Evolutionary conservation across 2,329 filamentous ascomycete genomes (phyloP).

Genomic region (Epichloe sibirici): DNA sequence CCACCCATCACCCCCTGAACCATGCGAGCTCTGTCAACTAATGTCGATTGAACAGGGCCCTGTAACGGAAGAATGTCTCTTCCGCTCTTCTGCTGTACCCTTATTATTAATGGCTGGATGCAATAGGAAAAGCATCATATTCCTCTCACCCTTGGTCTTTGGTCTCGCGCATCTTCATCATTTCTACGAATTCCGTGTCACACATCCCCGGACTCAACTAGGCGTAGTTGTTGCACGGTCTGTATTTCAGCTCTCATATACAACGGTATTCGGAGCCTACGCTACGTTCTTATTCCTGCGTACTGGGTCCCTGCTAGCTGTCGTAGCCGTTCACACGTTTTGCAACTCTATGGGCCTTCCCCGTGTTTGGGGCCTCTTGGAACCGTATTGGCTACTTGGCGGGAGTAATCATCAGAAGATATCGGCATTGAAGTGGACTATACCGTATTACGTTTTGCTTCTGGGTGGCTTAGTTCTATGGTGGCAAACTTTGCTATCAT

Average conservation of each 20-base stretch:
- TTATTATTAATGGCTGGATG: conserved; percentile 63
- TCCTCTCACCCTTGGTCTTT: conserved; percentile 78
- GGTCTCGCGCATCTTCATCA: conserved; percentile 91
- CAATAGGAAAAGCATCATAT: conserved; percentile 49
- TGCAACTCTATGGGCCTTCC: conserved; percentile 91
- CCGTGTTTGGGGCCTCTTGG: conserved; percentile 68
- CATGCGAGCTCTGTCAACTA: neutral
- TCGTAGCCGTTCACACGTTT: conserved; percentile 68
- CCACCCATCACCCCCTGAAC: neutral
- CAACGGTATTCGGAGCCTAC: conserved; percentile 86
- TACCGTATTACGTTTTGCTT: conserved; percentile 68
- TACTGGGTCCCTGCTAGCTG: conserved; percentile 67
- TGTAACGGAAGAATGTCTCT: conserved; percentile 85
- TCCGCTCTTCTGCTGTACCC: conserved; percentile 76
- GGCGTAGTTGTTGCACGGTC: conserved; percentile 55
- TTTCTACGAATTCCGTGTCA: conserved; percentile 85
- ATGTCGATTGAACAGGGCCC: conserved; percentile 51
- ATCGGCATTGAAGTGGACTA: conserved; percentile 45
- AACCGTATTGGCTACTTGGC: conserved; percentile 31
- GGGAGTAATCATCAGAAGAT: conserved; percentile 12
- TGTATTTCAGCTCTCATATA: conserved; percentile 77
- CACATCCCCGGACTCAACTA: conserved; percentile 58
- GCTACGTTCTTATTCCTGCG: conserved; percentile 81
- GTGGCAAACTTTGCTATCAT: conserved; percentile 54
- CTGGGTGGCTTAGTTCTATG: conserved; percentile 60